phyloP scores from a whole-genome alignment of 2,329 filamentous ascomycete genomes.

The Bimuria novae-zelandiae region DNA sequence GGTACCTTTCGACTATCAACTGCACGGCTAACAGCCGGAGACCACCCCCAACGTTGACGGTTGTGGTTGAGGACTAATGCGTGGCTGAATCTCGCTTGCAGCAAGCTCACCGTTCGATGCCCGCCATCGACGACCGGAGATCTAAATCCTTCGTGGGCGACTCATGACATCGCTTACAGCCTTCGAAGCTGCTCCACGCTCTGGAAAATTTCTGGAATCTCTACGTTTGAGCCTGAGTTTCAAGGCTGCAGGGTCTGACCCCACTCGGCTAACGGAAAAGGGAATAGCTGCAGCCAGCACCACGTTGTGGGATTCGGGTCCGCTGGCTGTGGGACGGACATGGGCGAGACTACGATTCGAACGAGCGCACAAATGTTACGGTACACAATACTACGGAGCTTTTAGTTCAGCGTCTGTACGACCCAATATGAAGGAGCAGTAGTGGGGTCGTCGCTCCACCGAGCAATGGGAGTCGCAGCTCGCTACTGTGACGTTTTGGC shows the following conservation, averaged over 20 bases:
- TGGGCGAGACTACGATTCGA: not conserved
- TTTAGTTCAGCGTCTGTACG: not conserved
- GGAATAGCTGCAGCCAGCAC: not conserved
- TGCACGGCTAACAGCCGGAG: not conserved
- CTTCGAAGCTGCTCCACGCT: not conserved
- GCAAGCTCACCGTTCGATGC: conserved; percentile 6
- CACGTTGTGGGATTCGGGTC: conserved; percentile 3
- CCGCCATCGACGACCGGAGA: not conserved
- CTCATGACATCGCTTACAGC: not conserved
- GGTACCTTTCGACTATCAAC: not conserved
- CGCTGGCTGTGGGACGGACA: not conserved
- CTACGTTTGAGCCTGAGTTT: not conserved
- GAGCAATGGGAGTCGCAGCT: not conserved
- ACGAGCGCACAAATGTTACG: not conserved
- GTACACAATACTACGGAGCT: conserved; percentile 1
- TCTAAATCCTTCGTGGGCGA: not conserved
- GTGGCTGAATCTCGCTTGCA: conserved; percentile 13
- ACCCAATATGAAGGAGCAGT: not conserved
- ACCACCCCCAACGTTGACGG: not conserved
- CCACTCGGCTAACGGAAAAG: conserved; percentile 2
- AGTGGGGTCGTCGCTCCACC: not conserved
- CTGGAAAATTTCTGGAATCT: conserved; percentile 6
- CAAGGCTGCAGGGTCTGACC: not conserved
- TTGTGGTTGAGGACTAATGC: conserved; percentile 1
- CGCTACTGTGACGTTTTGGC: conserved; percentile 4